Evolutionary conservation across 225 moss, liverwort and hornwort genomes (phyloP).

Genomic region (Bryum argenteum): DNA sequence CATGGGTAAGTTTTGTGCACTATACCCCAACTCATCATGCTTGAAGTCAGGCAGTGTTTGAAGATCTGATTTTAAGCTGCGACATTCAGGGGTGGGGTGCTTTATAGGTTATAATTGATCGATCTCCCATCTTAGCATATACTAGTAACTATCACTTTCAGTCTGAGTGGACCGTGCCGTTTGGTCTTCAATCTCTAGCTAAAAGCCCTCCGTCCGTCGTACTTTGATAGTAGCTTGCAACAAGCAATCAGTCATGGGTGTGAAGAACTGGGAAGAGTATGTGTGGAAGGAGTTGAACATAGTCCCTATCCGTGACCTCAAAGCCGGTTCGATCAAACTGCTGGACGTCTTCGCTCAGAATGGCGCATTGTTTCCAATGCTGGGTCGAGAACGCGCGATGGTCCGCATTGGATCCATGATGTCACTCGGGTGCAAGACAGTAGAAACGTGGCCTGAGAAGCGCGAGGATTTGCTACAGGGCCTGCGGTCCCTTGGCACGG

Average conservation of each 20-base stretch:
- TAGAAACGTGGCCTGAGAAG: background rate
- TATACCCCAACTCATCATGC: too few species aligned
- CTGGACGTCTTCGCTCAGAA: constrained; percentile 24
- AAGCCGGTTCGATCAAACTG: constrained; percentile 5
- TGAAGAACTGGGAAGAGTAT: constrained; percentile 23
- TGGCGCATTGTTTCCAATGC: background rate
- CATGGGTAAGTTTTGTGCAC: too few species aligned
- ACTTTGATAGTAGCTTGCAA: constrained; percentile 8
- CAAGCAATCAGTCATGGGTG: too few species aligned
- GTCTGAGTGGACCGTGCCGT: too few species aligned
- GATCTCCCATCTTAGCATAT: too few species aligned
- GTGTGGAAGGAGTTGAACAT: constrained; percentile 17
- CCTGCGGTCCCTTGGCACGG: background rate
- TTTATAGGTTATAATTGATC: too few species aligned
- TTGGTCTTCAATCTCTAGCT: too few species aligned
- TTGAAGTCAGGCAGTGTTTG: too few species aligned
- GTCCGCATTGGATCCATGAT: constrained; percentile 1
- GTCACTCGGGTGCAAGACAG: background rate
- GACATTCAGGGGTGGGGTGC: too few species aligned
- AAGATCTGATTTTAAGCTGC: too few species aligned
- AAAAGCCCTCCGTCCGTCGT: too few species aligned
- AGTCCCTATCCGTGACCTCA: constrained; percentile 4
- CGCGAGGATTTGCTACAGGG: background rate
- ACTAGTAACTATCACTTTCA: too few species aligned
- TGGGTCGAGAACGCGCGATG: background rate